phyloP scores from a whole-genome alignment of 2,329 filamentous ascomycete genomes.

The Proliferodiscus dingleyae region DNA sequence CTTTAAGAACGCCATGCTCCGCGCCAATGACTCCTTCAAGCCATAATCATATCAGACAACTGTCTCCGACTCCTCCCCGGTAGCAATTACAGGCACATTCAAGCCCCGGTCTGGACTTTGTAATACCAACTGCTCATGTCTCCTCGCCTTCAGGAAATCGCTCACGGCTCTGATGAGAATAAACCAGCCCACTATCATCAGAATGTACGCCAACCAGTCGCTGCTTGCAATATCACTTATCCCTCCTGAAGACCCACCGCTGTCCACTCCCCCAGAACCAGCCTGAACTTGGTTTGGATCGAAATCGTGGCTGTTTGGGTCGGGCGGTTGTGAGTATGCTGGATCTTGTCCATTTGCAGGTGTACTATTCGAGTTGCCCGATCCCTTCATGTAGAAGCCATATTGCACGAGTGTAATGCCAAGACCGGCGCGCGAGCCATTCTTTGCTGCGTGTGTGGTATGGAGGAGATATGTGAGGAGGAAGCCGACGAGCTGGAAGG shows the following conservation, averaged over 20 bases:
- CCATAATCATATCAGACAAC: slow-evolving; percentile 52
- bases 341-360: slow-evolving; percentile 41
- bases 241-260: slow-evolving; percentile 38
- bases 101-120: slow-evolving; percentile 89
- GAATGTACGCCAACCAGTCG: slow-evolving; percentile 84
- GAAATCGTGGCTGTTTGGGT: slow-evolving; percentile 89
- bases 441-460: slow-evolving; percentile 96
- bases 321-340: slow-evolving; percentile 65
- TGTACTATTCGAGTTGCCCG: slow-evolving; percentile 38
- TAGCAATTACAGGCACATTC: slow-evolving; percentile 77
- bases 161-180: slow-evolving; percentile 90
- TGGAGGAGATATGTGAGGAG: slow-evolving; percentile 96
- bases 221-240: slow-evolving; percentile 60
- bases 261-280: slow-evolving; percentile 31
- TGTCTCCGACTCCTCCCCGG: slow-evolving; percentile 73
- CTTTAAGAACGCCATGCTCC: neutral
- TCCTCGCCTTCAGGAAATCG: slow-evolving; percentile 80
- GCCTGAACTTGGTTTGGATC: slow-evolving; percentile 63
- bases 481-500: slow-evolving; percentile 95
- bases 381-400: slow-evolving; percentile 87
- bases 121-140: slow-evolving; percentile 88
- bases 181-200: slow-evolving; percentile 99
- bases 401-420: slow-evolving; percentile 95
- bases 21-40: neutral
- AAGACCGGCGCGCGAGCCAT: slow-evolving; percentile 88